Evolutionary conservation across 345 rosid species (phyloP).

Genomic region (Euphorbia tirucalli): DNA sequence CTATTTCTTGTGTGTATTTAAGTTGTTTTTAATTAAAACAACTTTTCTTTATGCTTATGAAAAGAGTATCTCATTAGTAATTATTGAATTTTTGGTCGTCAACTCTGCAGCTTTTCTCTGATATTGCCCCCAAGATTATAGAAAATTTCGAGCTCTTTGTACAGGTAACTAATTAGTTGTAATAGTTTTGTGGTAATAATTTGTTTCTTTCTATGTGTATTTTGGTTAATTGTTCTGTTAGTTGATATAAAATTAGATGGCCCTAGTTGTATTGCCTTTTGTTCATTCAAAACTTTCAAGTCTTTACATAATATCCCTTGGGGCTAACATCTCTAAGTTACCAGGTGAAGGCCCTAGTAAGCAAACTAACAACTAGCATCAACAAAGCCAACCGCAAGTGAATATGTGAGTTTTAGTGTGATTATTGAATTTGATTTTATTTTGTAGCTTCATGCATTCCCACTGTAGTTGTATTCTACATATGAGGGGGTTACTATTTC

Average conservation of each 20-base stretch:
- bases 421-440: too few relatives aligned
- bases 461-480: too few relatives aligned
- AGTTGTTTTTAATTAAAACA: not conserved
- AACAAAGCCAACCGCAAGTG: too few relatives aligned
- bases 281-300: not conserved
- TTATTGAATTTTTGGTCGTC: not conserved
- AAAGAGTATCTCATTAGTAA: not conserved
- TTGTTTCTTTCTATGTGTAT: not conserved
- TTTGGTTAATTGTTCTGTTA: not conserved
- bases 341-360: too few relatives aligned
- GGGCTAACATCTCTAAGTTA: too few relatives aligned
- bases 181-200: not conserved
- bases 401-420: too few relatives aligned
- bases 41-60: not conserved
- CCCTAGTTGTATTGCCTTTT: not conserved
- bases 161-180: conserved; percentile 54
- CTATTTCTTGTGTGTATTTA: not conserved
- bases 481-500: too few relatives aligned
- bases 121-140: conserved; percentile 74
- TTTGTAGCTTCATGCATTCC: too few relatives aligned
- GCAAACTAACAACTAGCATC: too few relatives aligned
- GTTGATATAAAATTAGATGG: not conserved
- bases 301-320: too few relatives aligned
- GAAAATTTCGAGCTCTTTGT: conserved; percentile 93
- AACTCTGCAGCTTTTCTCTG: conserved; percentile 68